Conservation (phyloP, 768 basidiomycete genomes). For the Tylopilus sp. region DNA sequence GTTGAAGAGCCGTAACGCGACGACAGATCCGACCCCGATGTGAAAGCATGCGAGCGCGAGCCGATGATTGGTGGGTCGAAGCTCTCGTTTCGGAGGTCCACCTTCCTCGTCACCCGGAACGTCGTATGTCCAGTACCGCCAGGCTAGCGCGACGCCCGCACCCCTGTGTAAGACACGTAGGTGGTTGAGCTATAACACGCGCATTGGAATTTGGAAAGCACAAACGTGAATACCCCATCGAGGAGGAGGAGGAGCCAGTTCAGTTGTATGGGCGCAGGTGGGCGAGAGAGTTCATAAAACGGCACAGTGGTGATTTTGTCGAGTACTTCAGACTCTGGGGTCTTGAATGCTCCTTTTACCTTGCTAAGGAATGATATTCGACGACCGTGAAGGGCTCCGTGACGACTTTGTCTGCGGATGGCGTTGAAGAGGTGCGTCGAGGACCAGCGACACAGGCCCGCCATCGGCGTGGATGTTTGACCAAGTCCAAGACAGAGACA, state of each 20-base stretch:
- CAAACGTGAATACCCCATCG: constrained; percentile 30
- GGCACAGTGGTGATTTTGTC: constrained; percentile 19
- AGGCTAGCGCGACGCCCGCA: constrained; percentile 25
- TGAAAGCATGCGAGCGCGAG: constrained; percentile 28
- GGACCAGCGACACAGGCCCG: constrained; percentile 11
- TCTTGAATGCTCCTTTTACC: constrained; percentile 4
- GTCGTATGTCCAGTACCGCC: constrained; percentile 28
- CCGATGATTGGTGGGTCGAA: constrained; percentile 29
- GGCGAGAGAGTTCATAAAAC: constrained; percentile 23
- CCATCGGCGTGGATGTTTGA: constrained; percentile 1
- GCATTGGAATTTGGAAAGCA: background rate
- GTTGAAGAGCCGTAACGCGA: constrained; percentile 27
- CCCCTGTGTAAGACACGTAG: constrained; percentile 14
- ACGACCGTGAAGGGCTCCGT: background rate
- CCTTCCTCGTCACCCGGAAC: constrained; percentile 14
- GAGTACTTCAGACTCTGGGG: constrained; percentile 16
- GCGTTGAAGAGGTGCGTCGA: constrained; percentile 4
- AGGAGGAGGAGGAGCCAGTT: constrained; percentile 28
- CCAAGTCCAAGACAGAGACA: background rate
- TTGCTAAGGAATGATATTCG: constrained; percentile 11
- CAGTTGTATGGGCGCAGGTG: constrained; percentile 19
- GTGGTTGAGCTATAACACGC: background rate
- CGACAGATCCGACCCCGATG: constrained; percentile 26
- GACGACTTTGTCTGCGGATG: background rate
- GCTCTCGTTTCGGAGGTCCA: constrained; percentile 15